Evolutionary conservation across 352 stramenopile genomes (phyloP).

Genomic region (Pythium grandisporangium): DNA sequence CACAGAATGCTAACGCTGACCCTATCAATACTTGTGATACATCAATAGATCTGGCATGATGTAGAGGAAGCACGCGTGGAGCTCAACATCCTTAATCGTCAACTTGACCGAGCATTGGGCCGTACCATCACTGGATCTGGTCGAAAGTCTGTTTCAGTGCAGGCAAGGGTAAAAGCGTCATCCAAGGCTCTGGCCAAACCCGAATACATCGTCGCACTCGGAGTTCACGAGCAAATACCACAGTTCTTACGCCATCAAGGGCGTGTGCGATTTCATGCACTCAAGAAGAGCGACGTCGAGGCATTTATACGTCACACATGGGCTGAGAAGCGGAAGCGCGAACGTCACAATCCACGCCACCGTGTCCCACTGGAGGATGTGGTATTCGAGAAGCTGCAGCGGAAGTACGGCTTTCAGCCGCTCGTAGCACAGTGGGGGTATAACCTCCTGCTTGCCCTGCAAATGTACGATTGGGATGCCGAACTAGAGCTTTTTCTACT

Average conservation of each 20-base stretch:
- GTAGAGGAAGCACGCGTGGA: slow-evolving; percentile 70
- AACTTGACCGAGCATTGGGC: slow-evolving; percentile 35
- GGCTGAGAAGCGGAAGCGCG: slow-evolving; percentile 64
- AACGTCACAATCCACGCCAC: slow-evolving; percentile 34
- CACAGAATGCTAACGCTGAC: too few relatives aligned
- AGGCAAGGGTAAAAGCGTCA: slow-evolving; percentile 4
- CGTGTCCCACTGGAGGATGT: slow-evolving; percentile 48
- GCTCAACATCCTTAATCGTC: slow-evolving; percentile 60
- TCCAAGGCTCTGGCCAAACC: slow-evolving; percentile 27
- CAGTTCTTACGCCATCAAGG: slow-evolving; percentile 69
- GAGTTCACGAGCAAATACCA: slow-evolving; percentile 43
- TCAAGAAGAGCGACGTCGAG: slow-evolving; percentile 70
- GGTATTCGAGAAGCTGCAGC: slow-evolving; percentile 67
- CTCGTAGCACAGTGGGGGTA: slow-evolving; percentile 82
- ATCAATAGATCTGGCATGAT: slow-evolving; percentile 63
- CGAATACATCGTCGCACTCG: slow-evolving; percentile 52
- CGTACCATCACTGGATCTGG: slow-evolving; percentile 10
- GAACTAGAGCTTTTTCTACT: slow-evolving; percentile 76
- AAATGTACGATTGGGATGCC: slow-evolving; percentile 60
- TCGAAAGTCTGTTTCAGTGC: neutral
- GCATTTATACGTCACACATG: slow-evolving; percentile 61
- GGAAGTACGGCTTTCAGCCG: slow-evolving; percentile 75
- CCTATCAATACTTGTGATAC: neutral
- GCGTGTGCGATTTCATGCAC: slow-evolving; percentile 40
- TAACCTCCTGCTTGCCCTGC: slow-evolving; percentile 65